These are phyloP conservation scores for Ochromonas danica DNA, from an alignment of 108 stramenopile species.

Conservation along the genomic window DNA sequence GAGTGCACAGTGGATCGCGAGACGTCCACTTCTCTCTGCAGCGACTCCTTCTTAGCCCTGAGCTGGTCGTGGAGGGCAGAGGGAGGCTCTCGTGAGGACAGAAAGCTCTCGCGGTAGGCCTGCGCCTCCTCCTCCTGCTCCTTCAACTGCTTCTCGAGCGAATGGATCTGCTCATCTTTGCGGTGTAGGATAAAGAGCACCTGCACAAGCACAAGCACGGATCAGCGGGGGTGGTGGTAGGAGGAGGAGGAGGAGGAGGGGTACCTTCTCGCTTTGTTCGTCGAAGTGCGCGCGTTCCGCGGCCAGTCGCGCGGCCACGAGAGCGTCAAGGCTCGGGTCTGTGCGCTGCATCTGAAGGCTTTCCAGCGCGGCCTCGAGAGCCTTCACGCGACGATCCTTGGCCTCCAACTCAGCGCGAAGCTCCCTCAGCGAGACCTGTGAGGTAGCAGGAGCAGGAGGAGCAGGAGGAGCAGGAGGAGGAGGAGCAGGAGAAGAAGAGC, in stretches of 20 bases:
- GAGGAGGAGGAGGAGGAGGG: not conserved
- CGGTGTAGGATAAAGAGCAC: not conserved
- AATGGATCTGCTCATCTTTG: slow-evolving; percentile 14
- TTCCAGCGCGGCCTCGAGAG: not conserved
- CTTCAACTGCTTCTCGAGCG: not conserved
- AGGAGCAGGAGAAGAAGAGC: not conserved
- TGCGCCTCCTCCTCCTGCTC: too few species aligned
- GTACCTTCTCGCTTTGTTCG: slow-evolving; percentile 6
- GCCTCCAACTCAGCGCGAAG: not conserved
- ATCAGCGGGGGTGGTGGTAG: not conserved
- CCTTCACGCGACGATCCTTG: not conserved
- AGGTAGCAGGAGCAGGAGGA: too few species aligned
- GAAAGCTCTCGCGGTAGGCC: too few species aligned
- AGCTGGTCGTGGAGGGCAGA: too few species aligned
- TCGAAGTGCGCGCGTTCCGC: not conserved
- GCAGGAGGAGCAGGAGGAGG: too few species aligned
- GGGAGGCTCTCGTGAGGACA: too few species aligned
- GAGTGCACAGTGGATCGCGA: too few species aligned
- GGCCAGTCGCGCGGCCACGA: not conserved
- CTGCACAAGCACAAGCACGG: not conserved
- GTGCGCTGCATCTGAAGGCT: not conserved
- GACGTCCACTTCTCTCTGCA: too few species aligned
- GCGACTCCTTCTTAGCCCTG: too few species aligned
- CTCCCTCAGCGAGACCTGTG: not conserved
- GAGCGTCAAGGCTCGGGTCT: not conserved